These are phyloP conservation scores for Yamadazyma aaseri DNA, from an alignment of 1,139 yeast genomes.

Conservation along the genomic window DNA sequence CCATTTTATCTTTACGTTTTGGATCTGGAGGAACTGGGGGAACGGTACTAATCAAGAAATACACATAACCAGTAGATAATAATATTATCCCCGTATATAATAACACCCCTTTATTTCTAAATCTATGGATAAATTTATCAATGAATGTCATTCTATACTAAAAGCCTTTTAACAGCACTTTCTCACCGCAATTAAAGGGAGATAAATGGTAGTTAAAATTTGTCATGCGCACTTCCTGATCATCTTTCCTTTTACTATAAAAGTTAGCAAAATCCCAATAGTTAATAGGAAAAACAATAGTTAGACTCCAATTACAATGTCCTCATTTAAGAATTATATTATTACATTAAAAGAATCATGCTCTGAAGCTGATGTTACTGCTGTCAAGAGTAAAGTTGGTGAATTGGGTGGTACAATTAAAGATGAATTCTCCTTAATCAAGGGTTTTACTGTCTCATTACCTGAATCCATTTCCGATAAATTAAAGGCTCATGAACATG, in stretches of 20 bases:
- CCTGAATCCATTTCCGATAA: constrained; percentile 48
- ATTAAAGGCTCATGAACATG: constrained; percentile 43
- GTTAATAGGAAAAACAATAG: no score
- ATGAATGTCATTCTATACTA: constrained; percentile 22
- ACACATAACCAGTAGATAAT: constrained; percentile 33
- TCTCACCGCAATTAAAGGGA: no score
- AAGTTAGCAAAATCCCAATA: neutral
- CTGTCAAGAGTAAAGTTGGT: constrained; percentile 30
- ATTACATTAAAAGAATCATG: constrained; percentile 38
- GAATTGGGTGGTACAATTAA: constrained; percentile 63
- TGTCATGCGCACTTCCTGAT: no score
- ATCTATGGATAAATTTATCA: constrained; percentile 26
- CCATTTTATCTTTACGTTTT: no score
- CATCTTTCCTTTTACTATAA: no score
- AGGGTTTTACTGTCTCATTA: constrained; percentile 61
- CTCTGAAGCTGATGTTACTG: constrained; percentile 29
- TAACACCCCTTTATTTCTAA: constrained; percentile 37
- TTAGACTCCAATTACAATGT: no score
- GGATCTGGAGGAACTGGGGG: constrained; percentile 21
- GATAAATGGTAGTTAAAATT: no score
- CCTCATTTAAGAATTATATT: constrained; percentile 36
- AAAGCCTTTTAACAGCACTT: no score
- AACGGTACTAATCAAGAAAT: constrained; percentile 31
- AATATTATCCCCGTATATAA: constrained; percentile 33
- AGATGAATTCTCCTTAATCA: constrained; percentile 64